phyloP scores from a whole-genome alignment of 768 basidiomycete species.

The Lactarius trivialis region DNA sequence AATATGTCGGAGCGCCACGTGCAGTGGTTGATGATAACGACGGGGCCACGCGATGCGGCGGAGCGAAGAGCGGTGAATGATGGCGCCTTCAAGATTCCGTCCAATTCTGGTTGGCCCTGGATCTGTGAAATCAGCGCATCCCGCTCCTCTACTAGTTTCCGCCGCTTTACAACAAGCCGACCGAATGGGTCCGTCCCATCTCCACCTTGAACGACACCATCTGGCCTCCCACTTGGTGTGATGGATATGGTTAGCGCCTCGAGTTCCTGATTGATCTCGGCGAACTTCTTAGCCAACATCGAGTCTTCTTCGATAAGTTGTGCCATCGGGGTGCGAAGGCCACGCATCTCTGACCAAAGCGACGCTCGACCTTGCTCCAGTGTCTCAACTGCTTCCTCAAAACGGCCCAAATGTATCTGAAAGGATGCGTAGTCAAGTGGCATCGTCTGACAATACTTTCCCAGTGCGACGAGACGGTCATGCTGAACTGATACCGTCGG shows the following conservation, averaged over 20 bases:
- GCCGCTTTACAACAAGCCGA: too few relatives aligned
- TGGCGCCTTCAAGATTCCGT: too few relatives aligned
- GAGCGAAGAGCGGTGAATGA: too few relatives aligned
- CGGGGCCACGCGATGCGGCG: too few relatives aligned
- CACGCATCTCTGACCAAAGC: conserved; percentile 11
- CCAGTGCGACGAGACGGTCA: neutral
- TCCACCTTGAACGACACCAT: too few relatives aligned
- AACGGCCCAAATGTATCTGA: neutral
- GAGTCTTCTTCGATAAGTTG: neutral
- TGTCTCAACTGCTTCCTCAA: conserved; percentile 8
- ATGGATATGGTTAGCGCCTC: neutral
- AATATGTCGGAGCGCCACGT: too few relatives aligned
- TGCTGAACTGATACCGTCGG: neutral
- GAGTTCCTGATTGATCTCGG: neutral
- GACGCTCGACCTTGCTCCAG: conserved; percentile 2
- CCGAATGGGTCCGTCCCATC: too few relatives aligned
- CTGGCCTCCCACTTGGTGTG: too few relatives aligned
- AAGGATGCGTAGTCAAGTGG: conserved; percentile 2
- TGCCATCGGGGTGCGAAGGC: neutral
- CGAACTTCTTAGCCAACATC: neutral
- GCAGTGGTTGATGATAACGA: too few relatives aligned
- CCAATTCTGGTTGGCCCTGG: too few relatives aligned
- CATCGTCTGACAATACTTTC: neutral
- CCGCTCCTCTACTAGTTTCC: too few relatives aligned
- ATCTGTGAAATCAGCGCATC: too few relatives aligned